Base-by-base conservation (phyloP, 192 early-diverging fungal species). In the Backusella psychrophila region DNA sequence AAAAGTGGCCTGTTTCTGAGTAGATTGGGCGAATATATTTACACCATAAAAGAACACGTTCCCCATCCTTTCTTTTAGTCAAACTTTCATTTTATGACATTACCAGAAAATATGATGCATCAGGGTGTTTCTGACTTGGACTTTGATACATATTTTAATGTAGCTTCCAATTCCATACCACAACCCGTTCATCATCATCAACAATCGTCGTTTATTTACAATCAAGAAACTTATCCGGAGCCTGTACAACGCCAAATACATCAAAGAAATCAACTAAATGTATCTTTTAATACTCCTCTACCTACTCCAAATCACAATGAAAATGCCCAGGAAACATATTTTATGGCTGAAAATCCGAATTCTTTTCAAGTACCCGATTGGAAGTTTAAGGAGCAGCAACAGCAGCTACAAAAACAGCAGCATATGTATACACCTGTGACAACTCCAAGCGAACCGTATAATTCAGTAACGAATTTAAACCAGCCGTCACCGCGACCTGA, bases 1-100 rank as follows among this genome's bases (percentile, higher is more conserved):
- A 44, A 71, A 71, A 71, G 69, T 71, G 69, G 69, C 42, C 36
- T 71, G 69, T 71, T 71, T 44, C 53, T 56, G 21, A 21, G 53
- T 56, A n/a, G 53, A 56, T 56, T 56, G 9, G 21, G 8, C 1
- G 8, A 53, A 56, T 56, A 26, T 23, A 56, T 21, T 21, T 56
- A 56, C 53, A 56, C 6, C 21, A 21, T 23, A 56, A 56, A 56
- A 56, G 8, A 56, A 53, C 17, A 53, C 23, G 6, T 7, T 21
- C 53, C 2, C 2, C 19, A 68, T 36, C 11, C 66, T 35, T 36
- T 68, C 66, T 35, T 33, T 68, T 68, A 2, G 12, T 68, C 34
- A 33, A 68, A 29, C 6, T 36, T 36, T 35, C 31, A 14, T 35
- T 68, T 68, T 35, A 56, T 56, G 53, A 56, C 53, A 9, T 21